Evolutionary conservation across 768 basidiomycete genomes (phyloP).

Genomic region (Boletus pseudo-olivaceus): DNA sequence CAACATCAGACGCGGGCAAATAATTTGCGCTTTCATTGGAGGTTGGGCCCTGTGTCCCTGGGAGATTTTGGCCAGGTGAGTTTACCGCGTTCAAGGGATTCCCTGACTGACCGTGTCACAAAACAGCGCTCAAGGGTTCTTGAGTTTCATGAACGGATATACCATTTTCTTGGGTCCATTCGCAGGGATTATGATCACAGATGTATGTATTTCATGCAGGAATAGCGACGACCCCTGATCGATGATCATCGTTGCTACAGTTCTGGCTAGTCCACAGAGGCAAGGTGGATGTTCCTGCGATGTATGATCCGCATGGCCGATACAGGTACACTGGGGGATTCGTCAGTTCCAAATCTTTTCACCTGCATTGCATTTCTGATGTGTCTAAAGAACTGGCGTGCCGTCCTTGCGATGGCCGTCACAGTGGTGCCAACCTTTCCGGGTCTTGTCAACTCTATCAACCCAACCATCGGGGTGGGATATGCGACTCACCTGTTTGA

Average conservation of each 20-base stretch:
- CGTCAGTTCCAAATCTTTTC: constrained; percentile 35
- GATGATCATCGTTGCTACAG: constrained; percentile 32
- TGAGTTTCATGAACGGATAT: constrained; percentile 79
- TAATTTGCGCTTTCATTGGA: constrained; percentile 75
- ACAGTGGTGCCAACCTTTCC: constrained; percentile 70
- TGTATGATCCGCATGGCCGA: constrained; percentile 77
- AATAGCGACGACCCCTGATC: not conserved
- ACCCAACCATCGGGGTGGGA: constrained; percentile 62
- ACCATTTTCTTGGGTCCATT: constrained; percentile 86
- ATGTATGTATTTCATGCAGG: constrained; percentile 37
- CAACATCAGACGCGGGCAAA: constrained; percentile 76
- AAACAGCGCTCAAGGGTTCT: constrained; percentile 54
- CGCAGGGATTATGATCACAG: constrained; percentile 65
- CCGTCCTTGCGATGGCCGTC: constrained; percentile 61
- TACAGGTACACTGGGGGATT: constrained; percentile 77
- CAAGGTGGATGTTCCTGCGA: constrained; percentile 75
- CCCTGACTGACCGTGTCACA: not conserved
- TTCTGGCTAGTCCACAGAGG: constrained; percentile 76
- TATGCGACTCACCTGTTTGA: constrained; percentile 56
- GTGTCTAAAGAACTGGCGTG: constrained; percentile 70
- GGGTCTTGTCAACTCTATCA: constrained; percentile 74
- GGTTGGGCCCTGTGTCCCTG: constrained; percentile 87
- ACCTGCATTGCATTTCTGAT: not conserved
- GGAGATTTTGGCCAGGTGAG: constrained; percentile 64
- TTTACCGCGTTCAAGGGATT: not conserved